These are phyloP conservation scores for Fusarium succisae DNA, from an alignment of 2,329 filamentous ascomycete genomes.

Conservation along the genomic window DNA sequence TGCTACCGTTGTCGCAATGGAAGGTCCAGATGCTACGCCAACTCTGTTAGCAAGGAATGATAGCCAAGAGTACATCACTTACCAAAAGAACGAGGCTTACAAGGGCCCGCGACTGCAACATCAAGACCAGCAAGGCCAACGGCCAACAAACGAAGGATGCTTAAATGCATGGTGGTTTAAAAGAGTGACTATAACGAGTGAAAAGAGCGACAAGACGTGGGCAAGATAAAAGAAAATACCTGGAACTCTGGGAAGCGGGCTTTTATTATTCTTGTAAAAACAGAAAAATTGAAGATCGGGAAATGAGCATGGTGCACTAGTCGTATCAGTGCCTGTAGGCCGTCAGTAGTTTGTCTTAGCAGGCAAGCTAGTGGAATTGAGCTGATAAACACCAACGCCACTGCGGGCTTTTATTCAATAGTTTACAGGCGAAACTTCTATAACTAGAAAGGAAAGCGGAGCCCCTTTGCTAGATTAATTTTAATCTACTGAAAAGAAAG, in stretches of 20 bases:
- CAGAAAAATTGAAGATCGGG: not conserved
- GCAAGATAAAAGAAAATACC: too few relatives aligned
- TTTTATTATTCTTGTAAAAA: not conserved
- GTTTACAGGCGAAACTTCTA: not conserved
- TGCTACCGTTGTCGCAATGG: not conserved
- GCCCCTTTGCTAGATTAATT: too few relatives aligned
- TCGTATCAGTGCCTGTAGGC: not conserved
- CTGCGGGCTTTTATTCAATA: not conserved
- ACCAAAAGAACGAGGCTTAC: not conserved
- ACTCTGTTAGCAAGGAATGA: not conserved
- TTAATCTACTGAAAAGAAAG: not conserved
- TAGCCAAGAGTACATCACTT: accelerated
- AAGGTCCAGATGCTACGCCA: not conserved
- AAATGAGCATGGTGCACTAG: not conserved
- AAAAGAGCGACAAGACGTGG: too few relatives aligned
- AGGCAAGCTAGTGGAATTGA: not conserved
- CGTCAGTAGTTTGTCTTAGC: not conserved
- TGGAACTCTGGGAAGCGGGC: not conserved
- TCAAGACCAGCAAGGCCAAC: not conserved
- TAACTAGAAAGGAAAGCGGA: too few relatives aligned
- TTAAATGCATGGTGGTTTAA: not conserved
- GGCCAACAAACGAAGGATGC: not conserved
- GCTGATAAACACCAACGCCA: not conserved
- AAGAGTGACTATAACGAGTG: not conserved
- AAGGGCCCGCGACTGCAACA: not conserved